Evolutionary conservation across 1,284 basidiomycete species (phyloP).

Genomic region (Gymnopus androsaceus): DNA sequence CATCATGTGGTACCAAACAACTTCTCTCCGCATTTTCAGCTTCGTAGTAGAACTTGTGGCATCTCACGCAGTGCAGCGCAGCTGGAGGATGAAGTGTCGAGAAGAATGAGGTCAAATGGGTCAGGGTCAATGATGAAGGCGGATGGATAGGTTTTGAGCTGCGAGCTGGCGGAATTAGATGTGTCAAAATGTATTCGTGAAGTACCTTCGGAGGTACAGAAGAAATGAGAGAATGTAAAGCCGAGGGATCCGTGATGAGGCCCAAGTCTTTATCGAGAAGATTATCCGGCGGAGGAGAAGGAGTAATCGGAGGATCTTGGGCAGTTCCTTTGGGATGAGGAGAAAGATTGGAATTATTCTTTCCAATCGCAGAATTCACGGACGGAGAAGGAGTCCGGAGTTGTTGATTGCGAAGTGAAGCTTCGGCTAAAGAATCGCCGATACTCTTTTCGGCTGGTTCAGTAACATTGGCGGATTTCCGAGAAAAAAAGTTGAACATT

Average conservation of each 20-base stretch:
- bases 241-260: conserved; percentile 37
- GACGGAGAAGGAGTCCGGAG: conserved; percentile 21
- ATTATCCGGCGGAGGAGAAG: conserved; percentile 17
- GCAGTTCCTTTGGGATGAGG: conserved; percentile 2
- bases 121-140: conserved; percentile 29
- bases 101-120: conserved; percentile 57
- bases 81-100: conserved; percentile 62
- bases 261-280: conserved; percentile 14
- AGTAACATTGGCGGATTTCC: conserved; percentile 5
- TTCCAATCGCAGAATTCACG: conserved; percentile 12
- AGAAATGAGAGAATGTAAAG: conserved; percentile 52
- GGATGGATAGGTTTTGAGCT: conserved; percentile 24
- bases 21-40: conserved; percentile 57
- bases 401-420: conserved; percentile 10
- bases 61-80: conserved; percentile 68
- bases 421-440: neutral
- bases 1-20: conserved; percentile 55
- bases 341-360: conserved; percentile 19
- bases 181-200: conserved; percentile 59
- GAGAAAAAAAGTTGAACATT: conserved; percentile 14
- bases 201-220: conserved; percentile 68
- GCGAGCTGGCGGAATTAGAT: conserved; percentile 35
- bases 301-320: conserved; percentile 19
- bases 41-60: conserved; percentile 63
- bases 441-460: neutral